Conservation (phyloP, 257 asterid species). For the Nicotiana attenuata region DNA sequence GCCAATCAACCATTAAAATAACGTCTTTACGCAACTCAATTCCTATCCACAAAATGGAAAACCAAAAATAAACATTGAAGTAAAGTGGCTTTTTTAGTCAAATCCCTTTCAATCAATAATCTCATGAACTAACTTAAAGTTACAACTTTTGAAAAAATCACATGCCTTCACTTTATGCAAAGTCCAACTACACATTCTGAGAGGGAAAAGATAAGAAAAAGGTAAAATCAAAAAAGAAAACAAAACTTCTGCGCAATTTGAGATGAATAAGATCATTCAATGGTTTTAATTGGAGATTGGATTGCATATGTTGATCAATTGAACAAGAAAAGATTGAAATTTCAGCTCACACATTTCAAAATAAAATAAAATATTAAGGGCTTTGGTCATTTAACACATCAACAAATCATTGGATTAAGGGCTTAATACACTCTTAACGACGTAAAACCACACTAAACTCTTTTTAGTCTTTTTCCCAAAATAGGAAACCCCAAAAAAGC, state of each 20-base stretch:
- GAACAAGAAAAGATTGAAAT: neutral
- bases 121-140: neutral
- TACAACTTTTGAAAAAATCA: neutral
- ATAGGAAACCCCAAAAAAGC: neutral
- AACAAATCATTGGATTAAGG: neutral
- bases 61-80: neutral
- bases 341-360: too few relatives aligned
- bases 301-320: neutral
- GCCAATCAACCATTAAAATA: neutral
- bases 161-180: neutral
- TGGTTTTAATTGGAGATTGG: neutral
- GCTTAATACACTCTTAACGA: neutral
- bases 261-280: neutral
- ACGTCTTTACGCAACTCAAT: neutral
- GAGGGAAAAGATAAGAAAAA: neutral
- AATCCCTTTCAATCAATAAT: neutral
- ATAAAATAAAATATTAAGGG: neutral
- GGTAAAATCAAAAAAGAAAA: neutral
- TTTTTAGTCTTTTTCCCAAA: neutral
- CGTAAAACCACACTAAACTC: neutral
- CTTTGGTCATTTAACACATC: neutral
- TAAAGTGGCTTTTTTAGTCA: neutral
- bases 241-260: neutral
- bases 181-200: neutral
- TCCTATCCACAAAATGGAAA: neutral